Evolutionary conservation across 2,329 filamentous ascomycete genomes (phyloP), one percentile per base, ranked within the genome.

Genomic region (Neoascochyta sp.): DNA sequence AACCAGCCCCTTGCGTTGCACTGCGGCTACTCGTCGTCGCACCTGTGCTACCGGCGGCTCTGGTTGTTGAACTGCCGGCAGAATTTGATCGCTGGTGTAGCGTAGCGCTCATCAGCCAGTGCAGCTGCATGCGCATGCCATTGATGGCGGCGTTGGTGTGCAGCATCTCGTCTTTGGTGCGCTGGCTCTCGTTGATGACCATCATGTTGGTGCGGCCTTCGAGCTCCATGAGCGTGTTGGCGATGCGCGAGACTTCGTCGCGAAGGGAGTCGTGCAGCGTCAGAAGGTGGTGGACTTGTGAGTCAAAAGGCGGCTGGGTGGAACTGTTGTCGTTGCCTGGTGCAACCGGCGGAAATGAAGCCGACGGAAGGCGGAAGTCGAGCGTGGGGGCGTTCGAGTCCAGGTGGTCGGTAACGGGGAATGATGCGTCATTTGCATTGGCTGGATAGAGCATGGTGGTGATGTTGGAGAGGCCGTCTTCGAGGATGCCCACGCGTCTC

Each of bases 161-260:
- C 8, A 76, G 67, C 62, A 80, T 72, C 36, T 81, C 76, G 43
- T 80, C 77, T 37, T 78, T 76, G 27, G 74, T 68, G 3, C 76
- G 73, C 17, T 80, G 65, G 25, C 70, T 76, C 52, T 81, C 77
- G 45, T 79, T 81, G 62, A 80, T 70, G 22, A 77, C 71, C 36
- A 76, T 71, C 75, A 81, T 77, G 54, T 68, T 77, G 20, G 74
- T 71, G 19, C 76, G 71, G 25, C 73, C 75, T 40, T 81, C 78
- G 22, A 80, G 65, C 33, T 80, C 76, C 3, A 70, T 69, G 7
- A 81, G 63, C 3, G 73, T 71, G 29, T 69, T 66, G 9, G 70
- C 68, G 16, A 78, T 64, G 27, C 75, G 73, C 11, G 63, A 62
- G 27, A 80, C 70, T 50, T 80, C 76, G 24, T 77, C 74, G 9